Evolutionary conservation across 2,329 filamentous ascomycete species (phyloP).

Genomic region (Aureobasidium sp.): DNA sequence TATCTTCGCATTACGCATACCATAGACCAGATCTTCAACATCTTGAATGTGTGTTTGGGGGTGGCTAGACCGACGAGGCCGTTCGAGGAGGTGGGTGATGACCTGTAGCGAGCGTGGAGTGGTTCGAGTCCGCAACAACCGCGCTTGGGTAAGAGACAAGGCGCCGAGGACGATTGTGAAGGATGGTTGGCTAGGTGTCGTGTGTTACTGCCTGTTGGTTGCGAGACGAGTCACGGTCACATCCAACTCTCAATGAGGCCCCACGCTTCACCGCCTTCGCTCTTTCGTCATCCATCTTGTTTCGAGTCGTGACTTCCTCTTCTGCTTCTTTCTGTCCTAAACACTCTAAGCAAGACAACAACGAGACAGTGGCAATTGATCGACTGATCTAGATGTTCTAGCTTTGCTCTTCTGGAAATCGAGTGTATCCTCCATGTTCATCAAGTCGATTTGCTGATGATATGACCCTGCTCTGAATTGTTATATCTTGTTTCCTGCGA

Average conservation of each 20-base stretch:
- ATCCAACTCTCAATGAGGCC: conserved; percentile 1
- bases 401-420: background rate
- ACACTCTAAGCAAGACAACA: background rate
- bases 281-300: background rate
- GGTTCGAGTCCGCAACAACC: background rate
- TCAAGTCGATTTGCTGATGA: background rate
- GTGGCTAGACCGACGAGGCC: conserved; percentile 13
- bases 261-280: conserved; percentile 8
- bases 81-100: background rate
- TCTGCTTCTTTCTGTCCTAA: background rate
- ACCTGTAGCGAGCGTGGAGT: background rate
- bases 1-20: conserved; percentile 45
- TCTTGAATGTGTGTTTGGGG: conserved; percentile 44
- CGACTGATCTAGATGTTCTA: too few relatives aligned
- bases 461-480: background rate
- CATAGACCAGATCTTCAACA: conserved; percentile 99
- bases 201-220: conserved; percentile 2
- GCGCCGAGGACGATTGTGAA: background rate
- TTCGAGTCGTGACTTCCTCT: background rate
- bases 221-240: background rate
- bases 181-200: background rate
- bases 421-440: background rate
- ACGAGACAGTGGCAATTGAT: background rate
- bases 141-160: background rate
- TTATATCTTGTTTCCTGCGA: background rate